These are phyloP conservation scores for Dendrobium huoshanense DNA, from an alignment of 106 monocot genomes.

Conservation along the genomic window DNA sequence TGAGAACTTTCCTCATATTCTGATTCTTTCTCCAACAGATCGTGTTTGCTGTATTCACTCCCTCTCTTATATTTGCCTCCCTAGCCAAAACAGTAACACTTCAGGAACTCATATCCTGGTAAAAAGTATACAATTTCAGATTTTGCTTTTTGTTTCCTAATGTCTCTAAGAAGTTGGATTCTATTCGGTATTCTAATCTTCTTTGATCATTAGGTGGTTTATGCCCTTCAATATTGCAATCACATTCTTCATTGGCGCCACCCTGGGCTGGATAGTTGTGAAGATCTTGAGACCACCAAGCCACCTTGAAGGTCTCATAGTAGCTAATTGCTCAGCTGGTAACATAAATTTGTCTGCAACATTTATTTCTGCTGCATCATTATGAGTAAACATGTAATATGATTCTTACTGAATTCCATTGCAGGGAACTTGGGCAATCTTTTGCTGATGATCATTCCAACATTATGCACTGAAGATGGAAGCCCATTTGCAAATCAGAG, in stretches of 20 bases:
- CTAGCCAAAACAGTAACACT: slow-evolving; percentile 42
- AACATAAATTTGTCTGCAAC: not conserved
- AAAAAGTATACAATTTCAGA: not conserved
- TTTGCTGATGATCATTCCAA: slow-evolving; percentile 49
- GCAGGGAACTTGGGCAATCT: slow-evolving; percentile 68
- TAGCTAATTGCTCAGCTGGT: slow-evolving; percentile 51
- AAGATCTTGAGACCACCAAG: slow-evolving; percentile 44
- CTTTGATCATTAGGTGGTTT: slow-evolving; percentile 55
- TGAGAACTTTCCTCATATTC: not conserved
- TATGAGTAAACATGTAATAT: not conserved
- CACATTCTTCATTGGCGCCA: slow-evolving; percentile 44
- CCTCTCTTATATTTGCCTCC: slow-evolving; percentile 33
- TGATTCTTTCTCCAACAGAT: slow-evolving; percentile 12
- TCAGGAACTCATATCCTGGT: slow-evolving; percentile 48
- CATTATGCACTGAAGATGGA: slow-evolving; percentile 32
- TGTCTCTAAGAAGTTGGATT: not conserved
- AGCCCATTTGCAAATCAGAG: slow-evolving; percentile 46
- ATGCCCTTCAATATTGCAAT: slow-evolving; percentile 76
- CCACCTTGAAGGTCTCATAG: slow-evolving; percentile 44
- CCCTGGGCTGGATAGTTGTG: slow-evolving; percentile 51
- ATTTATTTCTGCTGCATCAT: not conserved
- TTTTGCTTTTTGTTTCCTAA: not conserved
- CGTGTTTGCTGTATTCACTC: slow-evolving; percentile 36
- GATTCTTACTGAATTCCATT: not conserved
- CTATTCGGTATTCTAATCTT: not conserved